phyloP scores from a whole-genome alignment of 192 early-diverging fungal species.

The Mortierella alpina region DNA sequence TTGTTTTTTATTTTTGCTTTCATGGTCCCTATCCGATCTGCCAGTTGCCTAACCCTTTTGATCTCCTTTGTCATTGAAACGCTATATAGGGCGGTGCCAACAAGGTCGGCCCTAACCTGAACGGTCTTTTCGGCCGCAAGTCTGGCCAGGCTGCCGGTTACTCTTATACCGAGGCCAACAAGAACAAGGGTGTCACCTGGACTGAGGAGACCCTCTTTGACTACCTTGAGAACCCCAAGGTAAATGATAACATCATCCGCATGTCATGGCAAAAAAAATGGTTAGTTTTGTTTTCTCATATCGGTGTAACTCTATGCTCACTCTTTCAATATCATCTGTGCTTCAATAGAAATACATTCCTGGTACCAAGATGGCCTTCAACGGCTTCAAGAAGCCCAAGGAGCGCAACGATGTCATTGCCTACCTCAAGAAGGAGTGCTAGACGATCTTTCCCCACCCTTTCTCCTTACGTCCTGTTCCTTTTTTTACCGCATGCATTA shows the following conservation, averaged over 20 bases:
- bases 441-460: slow-evolving; percentile 1
- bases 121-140: slow-evolving; percentile 89
- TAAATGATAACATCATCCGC: background rate
- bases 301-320: background rate
- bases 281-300: background rate
- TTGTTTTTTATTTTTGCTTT: too few species aligned
- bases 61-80: background rate
- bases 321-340: background rate
- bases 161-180: slow-evolving; percentile 93
- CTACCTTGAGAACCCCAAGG: slow-evolving; percentile 98
- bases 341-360: slow-evolving; percentile 69
- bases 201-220: slow-evolving; percentile 88
- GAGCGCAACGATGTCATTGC: slow-evolving; percentile 89
- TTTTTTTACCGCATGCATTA: background rate
- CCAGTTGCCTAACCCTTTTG: background rate
- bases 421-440: slow-evolving; percentile 81
- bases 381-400: slow-evolving; percentile 86
- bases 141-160: slow-evolving; percentile 88
- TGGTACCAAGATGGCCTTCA: slow-evolving; percentile 98
- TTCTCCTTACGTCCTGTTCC: background rate
- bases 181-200: slow-evolving; percentile 84
- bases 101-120: slow-evolving; percentile 96
- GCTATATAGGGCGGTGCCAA: slow-evolving; percentile 72
- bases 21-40: too few species aligned
- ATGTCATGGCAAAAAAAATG: background rate